phyloP scores from a whole-genome alignment of 805 yeast genomes.

The Candida gorgasii region DNA sequence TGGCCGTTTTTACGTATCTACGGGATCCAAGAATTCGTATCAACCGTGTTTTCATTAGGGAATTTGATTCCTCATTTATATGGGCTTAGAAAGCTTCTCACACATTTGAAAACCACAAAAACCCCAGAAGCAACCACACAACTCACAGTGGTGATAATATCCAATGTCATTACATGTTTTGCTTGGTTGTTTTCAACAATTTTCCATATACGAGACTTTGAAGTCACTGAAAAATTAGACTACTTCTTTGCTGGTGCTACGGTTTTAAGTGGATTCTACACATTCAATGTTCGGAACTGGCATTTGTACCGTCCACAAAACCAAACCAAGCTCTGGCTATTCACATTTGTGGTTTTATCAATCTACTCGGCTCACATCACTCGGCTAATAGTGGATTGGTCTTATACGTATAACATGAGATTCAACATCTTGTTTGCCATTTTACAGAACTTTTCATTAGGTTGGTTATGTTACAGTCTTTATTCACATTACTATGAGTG shows the following conservation, averaged over 20 bases:
- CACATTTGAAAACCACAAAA: constrained; percentile 9
- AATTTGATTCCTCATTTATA: constrained; percentile 49
- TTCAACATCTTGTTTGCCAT: constrained; percentile 82
- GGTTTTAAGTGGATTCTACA: constrained; percentile 77
- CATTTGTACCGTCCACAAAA: constrained; percentile 49
- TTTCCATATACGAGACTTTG: constrained; percentile 84
- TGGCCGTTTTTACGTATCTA: constrained; percentile 86
- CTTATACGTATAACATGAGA: constrained; percentile 90
- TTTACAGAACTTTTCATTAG: constrained; percentile 57
- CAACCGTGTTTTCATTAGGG: constrained; percentile 72
- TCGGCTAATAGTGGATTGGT: constrained; percentile 72
- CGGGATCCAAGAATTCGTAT: constrained; percentile 85
- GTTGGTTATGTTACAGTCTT: constrained; percentile 29
- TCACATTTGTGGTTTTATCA: constrained; percentile 43
- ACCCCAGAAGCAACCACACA: constrained; percentile 8
- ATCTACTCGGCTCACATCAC: constrained; percentile 66
- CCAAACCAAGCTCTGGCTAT: constrained; percentile 24
- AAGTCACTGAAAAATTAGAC: constrained; percentile 80
- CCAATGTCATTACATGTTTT: constrained; percentile 23
- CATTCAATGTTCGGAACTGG: constrained; percentile 60
- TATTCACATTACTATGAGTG: constrained; percentile 31
- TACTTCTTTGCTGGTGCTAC: constrained; percentile 93
- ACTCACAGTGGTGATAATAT: constrained; percentile 4
- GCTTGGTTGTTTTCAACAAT: constrained; percentile 89
- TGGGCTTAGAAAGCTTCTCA: constrained; percentile 38